Conservation (phyloP, 371 early-diverging fungal species). For the Mucor indicus region DNA sequence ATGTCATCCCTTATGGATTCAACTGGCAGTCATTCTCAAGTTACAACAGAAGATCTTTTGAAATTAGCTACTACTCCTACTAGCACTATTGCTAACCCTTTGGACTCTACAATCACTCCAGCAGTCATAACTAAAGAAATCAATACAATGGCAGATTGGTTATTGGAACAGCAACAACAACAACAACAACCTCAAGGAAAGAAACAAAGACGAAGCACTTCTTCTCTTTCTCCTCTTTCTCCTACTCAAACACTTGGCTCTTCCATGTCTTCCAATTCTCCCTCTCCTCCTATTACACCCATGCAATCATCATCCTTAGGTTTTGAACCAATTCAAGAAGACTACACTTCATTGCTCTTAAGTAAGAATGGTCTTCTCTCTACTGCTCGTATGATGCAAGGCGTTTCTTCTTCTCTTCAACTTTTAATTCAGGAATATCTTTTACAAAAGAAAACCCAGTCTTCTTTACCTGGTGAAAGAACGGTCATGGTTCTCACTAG, state of each 20-base stretch:
- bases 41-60: conserved; percentile 22
- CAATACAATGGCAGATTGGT: conserved; percentile 18
- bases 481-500: conserved; percentile 72
- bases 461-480: conserved; percentile 56
- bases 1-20: too few species aligned
- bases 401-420: conserved; percentile 15
- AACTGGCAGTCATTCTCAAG: too few species aligned
- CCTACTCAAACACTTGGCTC: conserved; percentile 14
- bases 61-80: conserved; percentile 4
- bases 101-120: conserved; percentile 12
- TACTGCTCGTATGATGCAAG: conserved; percentile 14
- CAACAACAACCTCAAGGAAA: conserved; percentile 12
- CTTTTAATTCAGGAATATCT: conserved; percentile 46
- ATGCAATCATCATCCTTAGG: conserved; percentile 23
- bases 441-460: conserved; percentile 26
- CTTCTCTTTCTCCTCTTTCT: conserved; percentile 14
- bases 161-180: conserved; percentile 18
- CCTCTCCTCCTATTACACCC: conserved; percentile 39
- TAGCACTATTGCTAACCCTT: conserved; percentile 6
- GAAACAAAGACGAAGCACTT: conserved; percentile 22
- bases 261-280: conserved; percentile 23
- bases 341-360: too few species aligned
- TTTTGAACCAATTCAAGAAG: too few species aligned
- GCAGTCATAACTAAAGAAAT: conserved; percentile 18
- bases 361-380: conserved; percentile 4